Conservation (phyloP, 140 eudicot genomes). For the Anethum foeniculum region DNA sequence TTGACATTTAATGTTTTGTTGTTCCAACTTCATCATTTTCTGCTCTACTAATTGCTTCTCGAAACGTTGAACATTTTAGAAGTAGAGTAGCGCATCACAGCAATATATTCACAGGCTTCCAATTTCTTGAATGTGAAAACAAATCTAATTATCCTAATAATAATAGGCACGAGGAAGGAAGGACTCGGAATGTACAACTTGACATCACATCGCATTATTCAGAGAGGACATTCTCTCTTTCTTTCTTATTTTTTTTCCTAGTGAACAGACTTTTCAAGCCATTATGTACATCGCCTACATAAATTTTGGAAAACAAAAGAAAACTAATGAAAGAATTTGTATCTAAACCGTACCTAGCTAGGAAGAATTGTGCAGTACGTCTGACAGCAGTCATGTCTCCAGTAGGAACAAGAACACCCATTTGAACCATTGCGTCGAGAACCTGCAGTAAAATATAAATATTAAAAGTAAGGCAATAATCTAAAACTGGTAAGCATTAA, state of each 20-base stretch:
- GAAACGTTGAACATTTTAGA: neutral
- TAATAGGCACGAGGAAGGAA: neutral
- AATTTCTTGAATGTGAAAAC: neutral
- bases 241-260: neutral
- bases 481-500: neutral
- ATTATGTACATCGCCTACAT: neutral
- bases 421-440: constrained; percentile 86
- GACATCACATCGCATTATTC: neutral
- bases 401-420: constrained; percentile 99
- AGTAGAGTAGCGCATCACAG: neutral
- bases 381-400: constrained; percentile 99
- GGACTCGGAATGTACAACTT: neutral
- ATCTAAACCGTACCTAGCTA: constrained; percentile 47
- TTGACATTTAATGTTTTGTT: neutral
- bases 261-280: neutral
- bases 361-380: constrained; percentile 93
- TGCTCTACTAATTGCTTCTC: neutral
- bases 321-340: neutral
- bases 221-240: neutral
- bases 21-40: neutral
- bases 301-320: neutral
- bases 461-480: constrained; percentile 2
- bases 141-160: neutral
- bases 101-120: neutral
- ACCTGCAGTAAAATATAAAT: constrained; percentile 40